Percentiles rank a stretch among this genome's conserved stretches.
Evolutionary conservation across 768 basidiomycete species (phyloP).

Genomic region (Boletus speciosus): DNA sequence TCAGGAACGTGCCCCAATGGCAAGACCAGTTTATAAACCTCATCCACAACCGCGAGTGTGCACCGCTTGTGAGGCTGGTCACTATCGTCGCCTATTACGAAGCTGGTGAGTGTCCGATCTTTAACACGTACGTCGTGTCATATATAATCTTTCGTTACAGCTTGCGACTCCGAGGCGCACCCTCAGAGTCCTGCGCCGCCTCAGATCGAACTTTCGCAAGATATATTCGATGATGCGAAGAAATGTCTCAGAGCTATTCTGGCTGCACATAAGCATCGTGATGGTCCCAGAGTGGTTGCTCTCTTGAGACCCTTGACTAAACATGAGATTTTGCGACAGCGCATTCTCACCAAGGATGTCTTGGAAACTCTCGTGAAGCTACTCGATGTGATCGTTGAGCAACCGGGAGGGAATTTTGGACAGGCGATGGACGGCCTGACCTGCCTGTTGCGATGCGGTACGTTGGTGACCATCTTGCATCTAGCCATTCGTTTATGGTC

Average conservation of each 20-base stretch:
- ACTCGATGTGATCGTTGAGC: conserved; percentile 10
- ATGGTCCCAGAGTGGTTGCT: conserved; percentile 19
- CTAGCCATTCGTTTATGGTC: background rate
- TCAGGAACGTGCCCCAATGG: conserved; percentile 16
- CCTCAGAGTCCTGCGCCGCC: background rate
- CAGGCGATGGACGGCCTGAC: conserved; percentile 24
- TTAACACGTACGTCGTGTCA: no score
- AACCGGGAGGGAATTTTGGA: conserved; percentile 6
- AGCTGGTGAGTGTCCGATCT: conserved; percentile 9
- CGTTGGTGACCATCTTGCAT: background rate
- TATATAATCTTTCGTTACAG: background rate
- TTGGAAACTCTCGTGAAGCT: conserved; percentile 10
- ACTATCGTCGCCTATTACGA: conserved; percentile 22
- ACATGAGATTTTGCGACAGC: conserved; percentile 10
- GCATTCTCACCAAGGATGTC: conserved; percentile 13
- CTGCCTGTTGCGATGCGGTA: conserved; percentile 17
- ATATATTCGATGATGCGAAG: conserved; percentile 14
- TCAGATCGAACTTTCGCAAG: background rate
- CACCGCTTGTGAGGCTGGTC: conserved; percentile 19
- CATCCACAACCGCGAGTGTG: conserved; percentile 9
- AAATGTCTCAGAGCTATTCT: conserved; percentile 11
- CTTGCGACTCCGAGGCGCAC: background rate
- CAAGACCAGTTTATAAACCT: conserved; percentile 5
- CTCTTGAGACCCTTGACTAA: conserved; percentile 22
- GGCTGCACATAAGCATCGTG: conserved; percentile 11